Base-by-base conservation (phyloP, 257 asterid genomes). In the Leptodermis oblonga region DNA sequence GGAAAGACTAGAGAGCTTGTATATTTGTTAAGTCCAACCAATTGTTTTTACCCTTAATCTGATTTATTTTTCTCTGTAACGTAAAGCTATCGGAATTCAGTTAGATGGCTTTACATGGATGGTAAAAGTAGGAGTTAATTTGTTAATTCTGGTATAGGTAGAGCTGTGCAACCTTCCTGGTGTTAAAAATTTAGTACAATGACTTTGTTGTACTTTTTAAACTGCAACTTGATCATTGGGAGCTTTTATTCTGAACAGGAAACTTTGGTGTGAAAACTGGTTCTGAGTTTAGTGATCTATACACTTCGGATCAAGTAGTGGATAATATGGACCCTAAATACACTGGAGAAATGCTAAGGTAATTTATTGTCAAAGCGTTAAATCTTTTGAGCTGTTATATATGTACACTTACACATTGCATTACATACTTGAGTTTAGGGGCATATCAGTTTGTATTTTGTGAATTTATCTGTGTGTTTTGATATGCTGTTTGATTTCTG, bases 301-400 rank as follows among this genome's bases (percentile, higher is more conserved):
- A 65, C 37, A 7, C 17, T n/a, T 65, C 4, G 15, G 30, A 46
- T 65, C 7, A 51, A 65, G 13, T 65, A 28, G 20, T 18, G 20
- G 26, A 39, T 17, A 33, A 11, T 53, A 87, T 87, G 95, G 95
- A 87, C 75, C 85, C 89, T 25, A 78, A 74, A 69, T 74, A 85
- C 79, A 52, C 82, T 2, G 91, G 86, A 59, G 87, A 80, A 66
- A 71, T 82, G 79, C 77, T 83, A 66, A 82, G 76, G 88, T 85
- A 70, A 67, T 49, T 31, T 43, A 4, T 45, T 28, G 43, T 28
- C 3, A 18, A 65, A 65, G 55, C 23, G n/a, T 30, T 43, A 6
- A 43, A 42, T 26, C 23, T 45, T 65, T n/a, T n/a, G n/a, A n/a
- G n/a, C n/a, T n/a, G n/a, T n/a, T n/a, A n/a, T n/a, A n/a, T n/a